Evolutionary conservation across 2,329 filamentous ascomycete genomes (phyloP).

Genomic region (Fusarium mundagurra): DNA sequence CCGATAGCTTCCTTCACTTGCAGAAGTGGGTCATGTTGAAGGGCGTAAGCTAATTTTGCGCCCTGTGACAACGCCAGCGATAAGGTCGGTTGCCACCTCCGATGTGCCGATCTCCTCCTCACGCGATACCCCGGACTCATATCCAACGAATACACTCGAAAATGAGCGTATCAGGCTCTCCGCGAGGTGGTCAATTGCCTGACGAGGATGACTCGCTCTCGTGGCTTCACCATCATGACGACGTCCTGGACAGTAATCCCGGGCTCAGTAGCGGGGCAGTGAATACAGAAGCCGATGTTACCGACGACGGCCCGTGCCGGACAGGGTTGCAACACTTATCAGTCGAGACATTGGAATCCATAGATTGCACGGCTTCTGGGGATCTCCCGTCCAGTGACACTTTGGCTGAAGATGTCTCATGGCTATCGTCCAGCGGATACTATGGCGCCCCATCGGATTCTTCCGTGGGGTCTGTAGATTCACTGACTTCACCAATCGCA

Average conservation of each 20-base stretch:
- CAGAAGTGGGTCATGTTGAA: neutral
- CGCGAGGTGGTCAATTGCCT: rapidly evolving
- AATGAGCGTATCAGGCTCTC: rapidly evolving
- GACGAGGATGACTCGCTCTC: neutral
- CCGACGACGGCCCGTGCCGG: neutral
- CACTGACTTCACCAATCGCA: neutral
- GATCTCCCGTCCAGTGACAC: rapidly evolving
- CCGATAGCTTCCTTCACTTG: neutral
- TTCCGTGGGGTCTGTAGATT: neutral
- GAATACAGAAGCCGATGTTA: neutral
- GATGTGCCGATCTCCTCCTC: neutral
- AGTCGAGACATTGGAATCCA: neutral
- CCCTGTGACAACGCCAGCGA: neutral
- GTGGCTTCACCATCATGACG: neutral
- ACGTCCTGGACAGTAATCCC: neutral
- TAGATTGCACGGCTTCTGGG: neutral
- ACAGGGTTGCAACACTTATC: neutral
- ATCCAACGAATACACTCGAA: too few relatives aligned
- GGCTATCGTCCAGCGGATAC: neutral
- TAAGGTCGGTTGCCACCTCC: neutral
- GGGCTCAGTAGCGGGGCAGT: neutral
- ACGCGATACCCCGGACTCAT: too few relatives aligned
- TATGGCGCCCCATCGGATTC: neutral
- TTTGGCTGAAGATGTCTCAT: neutral
- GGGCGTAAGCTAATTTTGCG: neutral